Percentiles rank a stretch among this genome's conserved stretches.
phyloP scores from a whole-genome alignment of 257 asterid genomes.

The Ehretia macrophylla region DNA sequence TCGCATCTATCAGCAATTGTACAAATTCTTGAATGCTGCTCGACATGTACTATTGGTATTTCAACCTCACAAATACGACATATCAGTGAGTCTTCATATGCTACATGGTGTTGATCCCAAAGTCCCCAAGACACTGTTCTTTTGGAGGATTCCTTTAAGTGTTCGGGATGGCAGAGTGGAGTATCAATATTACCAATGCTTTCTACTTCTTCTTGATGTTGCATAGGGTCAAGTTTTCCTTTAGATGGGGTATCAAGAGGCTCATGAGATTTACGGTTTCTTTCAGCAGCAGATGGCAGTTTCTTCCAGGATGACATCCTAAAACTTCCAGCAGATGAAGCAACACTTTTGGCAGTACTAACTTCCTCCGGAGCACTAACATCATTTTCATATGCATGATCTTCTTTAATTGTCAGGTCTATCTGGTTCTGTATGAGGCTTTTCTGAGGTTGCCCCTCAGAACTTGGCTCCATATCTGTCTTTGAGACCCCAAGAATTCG shows the following conservation, averaged over 20 bases:
- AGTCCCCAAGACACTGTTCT: constrained; percentile 57
- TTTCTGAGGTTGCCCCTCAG: constrained; percentile 27
- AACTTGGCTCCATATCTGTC: constrained; percentile 24
- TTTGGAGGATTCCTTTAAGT: constrained; percentile 46
- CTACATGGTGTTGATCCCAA: constrained; percentile 72
- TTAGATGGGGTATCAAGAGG: constrained; percentile 40
- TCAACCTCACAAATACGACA: constrained; percentile 98
- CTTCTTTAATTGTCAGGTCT: constrained; percentile 26
- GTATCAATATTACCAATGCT: constrained; percentile 36
- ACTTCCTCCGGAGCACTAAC: constrained; percentile 34
- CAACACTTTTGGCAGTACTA: constrained; percentile 59
- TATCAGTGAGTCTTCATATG: constrained; percentile 80
- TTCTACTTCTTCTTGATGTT: constrained; percentile 34
- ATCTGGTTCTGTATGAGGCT: constrained; percentile 34
- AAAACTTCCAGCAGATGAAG: constrained; percentile 71
- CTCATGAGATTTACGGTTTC: constrained; percentile 42
- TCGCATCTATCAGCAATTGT: constrained; percentile 96
- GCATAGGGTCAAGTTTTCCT: constrained; percentile 36
- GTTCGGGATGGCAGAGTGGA: constrained; percentile 36
- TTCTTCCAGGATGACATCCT: constrained; percentile 98
- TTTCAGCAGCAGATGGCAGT: constrained; percentile 78
- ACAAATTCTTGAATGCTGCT: constrained; percentile 92
- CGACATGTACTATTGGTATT: constrained; percentile 88
- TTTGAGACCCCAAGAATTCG: constrained; percentile 21
- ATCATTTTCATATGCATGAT: constrained; percentile 36